A percentile compares a stretch with the other conserved stretches of the same genome.
Evolutionary conservation across 1,139 yeast genomes (phyloP).

Genomic region (Debaryomycetaceae sp.): DNA sequence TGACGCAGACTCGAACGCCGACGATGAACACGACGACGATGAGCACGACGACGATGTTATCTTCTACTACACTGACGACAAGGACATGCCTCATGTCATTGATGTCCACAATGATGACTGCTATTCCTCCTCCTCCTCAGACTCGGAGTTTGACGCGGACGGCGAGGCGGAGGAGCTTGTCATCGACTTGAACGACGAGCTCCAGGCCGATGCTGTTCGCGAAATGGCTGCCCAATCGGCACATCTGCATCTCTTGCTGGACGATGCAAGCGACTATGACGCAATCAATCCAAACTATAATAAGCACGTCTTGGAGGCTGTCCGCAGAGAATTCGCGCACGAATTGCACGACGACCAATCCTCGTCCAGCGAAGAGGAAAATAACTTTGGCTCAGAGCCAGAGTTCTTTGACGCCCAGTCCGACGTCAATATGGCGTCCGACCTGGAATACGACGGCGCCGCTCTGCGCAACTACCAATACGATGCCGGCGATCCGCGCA

Average conservation of each 20-base stretch:
- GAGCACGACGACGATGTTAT: conserved; percentile 4
- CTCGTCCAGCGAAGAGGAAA: conserved; percentile 5
- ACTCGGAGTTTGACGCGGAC: conserved; percentile 7
- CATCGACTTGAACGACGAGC: neutral
- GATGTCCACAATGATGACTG: conserved; percentile 26
- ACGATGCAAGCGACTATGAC: conserved; percentile 16
- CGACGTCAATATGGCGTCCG: conserved; percentile 20
- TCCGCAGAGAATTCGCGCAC: conserved; percentile 8
- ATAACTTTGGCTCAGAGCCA: conserved; percentile 26
- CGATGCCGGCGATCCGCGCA: neutral
- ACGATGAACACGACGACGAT: neutral
- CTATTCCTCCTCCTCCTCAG: conserved; percentile 7
- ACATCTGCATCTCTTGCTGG: conserved; percentile 7
- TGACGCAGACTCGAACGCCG: neutral
- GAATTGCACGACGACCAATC: conserved; percentile 4
- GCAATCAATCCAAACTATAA: conserved; percentile 26
- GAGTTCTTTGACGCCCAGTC: conserved; percentile 21
- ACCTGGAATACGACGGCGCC: conserved; percentile 15
- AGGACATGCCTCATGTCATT: conserved; percentile 8
- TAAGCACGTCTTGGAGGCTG: conserved; percentile 24
- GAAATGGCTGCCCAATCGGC: conserved; percentile 7
- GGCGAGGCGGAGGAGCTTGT: conserved; percentile 4
- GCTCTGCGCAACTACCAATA: neutral
- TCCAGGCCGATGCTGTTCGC: conserved; percentile 1
- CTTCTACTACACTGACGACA: conserved; percentile 4